Evolutionary conservation across 306 rosid genomes (phyloP).

Genomic region (Hippophae rhamnoides): DNA sequence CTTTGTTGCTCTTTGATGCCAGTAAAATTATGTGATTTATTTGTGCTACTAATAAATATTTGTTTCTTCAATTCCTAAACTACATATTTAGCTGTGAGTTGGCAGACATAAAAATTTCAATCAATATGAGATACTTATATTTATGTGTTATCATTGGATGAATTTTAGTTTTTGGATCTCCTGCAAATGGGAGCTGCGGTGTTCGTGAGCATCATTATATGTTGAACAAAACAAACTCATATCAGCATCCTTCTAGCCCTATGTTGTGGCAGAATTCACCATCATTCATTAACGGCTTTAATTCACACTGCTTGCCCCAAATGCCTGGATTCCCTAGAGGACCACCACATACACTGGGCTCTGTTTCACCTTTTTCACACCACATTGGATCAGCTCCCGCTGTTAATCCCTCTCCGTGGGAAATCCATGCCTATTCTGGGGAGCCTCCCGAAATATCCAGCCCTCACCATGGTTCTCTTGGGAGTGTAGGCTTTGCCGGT

Average conservation of each 20-base stretch:
- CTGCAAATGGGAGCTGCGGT: slow-evolving; percentile 50
- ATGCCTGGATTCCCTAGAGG: slow-evolving; percentile 53
- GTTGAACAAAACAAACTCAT: slow-evolving; percentile 53
- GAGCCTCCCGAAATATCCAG: slow-evolving; percentile 46
- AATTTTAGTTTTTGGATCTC: slow-evolving; percentile 20
- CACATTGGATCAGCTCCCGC: slow-evolving; percentile 84
- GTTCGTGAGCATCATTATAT: slow-evolving; percentile 46
- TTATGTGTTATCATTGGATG: not conserved
- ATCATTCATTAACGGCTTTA: slow-evolving; percentile 46
- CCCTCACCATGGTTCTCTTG: slow-evolving; percentile 58
- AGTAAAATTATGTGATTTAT: too few species aligned
- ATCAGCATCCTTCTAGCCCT: slow-evolving; percentile 55
- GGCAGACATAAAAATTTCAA: too few species aligned
- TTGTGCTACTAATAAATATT: too few species aligned
- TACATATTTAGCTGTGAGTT: too few species aligned
- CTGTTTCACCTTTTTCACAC: slow-evolving; percentile 42
- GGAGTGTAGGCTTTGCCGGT: slow-evolving; percentile 51
- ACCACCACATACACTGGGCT: slow-evolving; percentile 44
- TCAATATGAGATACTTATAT: too few species aligned
- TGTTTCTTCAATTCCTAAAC: too few species aligned
- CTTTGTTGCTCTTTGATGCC: too few species aligned
- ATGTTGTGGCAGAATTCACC: slow-evolving; percentile 62
- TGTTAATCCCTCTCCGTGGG: slow-evolving; percentile 69
- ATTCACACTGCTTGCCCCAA: slow-evolving; percentile 46
- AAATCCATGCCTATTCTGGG: slow-evolving; percentile 44